Evolutionary conservation across 2,329 filamentous ascomycete genomes (phyloP).

Genomic region (Cladosporium sp.): DNA sequence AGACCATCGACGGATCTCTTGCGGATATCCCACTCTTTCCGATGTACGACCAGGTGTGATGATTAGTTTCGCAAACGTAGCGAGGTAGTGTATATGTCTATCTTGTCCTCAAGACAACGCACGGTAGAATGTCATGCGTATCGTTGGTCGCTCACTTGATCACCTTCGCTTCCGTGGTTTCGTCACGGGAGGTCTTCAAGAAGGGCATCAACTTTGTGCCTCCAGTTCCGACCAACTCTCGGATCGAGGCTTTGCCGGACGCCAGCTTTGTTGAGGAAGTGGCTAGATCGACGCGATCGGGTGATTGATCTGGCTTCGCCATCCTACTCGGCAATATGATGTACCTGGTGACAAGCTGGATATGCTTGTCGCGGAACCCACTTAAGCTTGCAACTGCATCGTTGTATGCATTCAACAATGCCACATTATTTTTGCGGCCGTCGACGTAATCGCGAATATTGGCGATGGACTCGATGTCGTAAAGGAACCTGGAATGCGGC

Average conservation of each 20-base stretch:
- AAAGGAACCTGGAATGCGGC: constrained; percentile 52
- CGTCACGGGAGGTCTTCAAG: constrained; percentile 53
- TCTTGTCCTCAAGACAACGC: background rate
- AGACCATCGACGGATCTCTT: constrained; percentile 26
- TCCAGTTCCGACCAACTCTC: constrained; percentile 51
- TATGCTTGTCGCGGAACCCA: constrained; percentile 53
- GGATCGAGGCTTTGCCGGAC: constrained; percentile 33
- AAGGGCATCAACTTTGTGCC: constrained; percentile 56
- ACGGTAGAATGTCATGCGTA: background rate
- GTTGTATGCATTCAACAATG: constrained; percentile 48
- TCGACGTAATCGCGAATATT: constrained; percentile 50
- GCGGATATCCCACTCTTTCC: constrained; percentile 31
- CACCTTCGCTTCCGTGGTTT: constrained; percentile 39
- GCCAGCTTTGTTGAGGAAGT: constrained; percentile 46
- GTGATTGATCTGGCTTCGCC: constrained; percentile 27
- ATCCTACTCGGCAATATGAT: constrained; percentile 47
- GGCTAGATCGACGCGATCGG: constrained; percentile 44
- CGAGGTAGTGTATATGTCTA: background rate
- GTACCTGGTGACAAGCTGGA: constrained; percentile 55
- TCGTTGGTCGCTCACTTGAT: background rate
- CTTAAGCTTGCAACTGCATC: constrained; percentile 47
- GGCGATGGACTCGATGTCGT: constrained; percentile 45
- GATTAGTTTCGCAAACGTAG: background rate
- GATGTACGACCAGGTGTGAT: constrained; percentile 28
- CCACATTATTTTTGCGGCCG: constrained; percentile 34